Evolutionary conservation across 805 yeast species (phyloP).

Genomic region (Wickerhamomyces chaumierensis): DNA sequence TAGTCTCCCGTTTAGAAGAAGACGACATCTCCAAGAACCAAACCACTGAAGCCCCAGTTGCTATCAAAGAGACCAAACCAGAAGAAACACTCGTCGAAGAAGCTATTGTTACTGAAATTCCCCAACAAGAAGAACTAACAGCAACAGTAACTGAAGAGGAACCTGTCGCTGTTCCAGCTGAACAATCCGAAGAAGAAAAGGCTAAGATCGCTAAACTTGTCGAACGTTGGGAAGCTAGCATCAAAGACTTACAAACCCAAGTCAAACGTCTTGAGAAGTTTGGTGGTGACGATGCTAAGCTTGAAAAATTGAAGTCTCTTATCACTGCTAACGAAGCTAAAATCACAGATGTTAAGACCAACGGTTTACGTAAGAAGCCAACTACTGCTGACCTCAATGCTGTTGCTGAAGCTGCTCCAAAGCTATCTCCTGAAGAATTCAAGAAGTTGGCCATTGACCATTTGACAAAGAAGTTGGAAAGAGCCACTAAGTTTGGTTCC

Average conservation of each 20-base stretch:
- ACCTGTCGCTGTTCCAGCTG: background rate
- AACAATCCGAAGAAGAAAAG: background rate
- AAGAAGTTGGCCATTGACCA: slow-evolving; percentile 58
- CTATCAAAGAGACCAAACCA: slow-evolving; percentile 1
- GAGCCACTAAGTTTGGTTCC: slow-evolving; percentile 69
- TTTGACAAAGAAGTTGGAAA: slow-evolving; percentile 50
- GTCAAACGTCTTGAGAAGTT: slow-evolving; percentile 71
- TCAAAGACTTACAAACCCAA: slow-evolving; percentile 45
- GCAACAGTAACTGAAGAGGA: background rate
- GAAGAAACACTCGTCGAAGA: slow-evolving; percentile 3
- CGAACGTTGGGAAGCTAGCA: slow-evolving; percentile 36
- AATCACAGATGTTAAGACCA: background rate
- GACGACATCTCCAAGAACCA: slow-evolving; percentile 24
- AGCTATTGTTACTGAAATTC: too few species aligned
- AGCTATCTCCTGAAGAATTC: slow-evolving; percentile 55
- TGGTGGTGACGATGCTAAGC: slow-evolving; percentile 55
- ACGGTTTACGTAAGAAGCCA: background rate
- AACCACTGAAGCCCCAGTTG: background rate
- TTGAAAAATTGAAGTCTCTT: background rate
- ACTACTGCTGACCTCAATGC: background rate
- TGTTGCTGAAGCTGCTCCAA: slow-evolving; percentile 17
- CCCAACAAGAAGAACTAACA: slow-evolving; percentile 1
- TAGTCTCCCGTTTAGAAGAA: slow-evolving; percentile 53
- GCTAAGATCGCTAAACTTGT: background rate
- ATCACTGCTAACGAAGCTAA: background rate